Base-by-base conservation (phyloP, 768 basidiomycete genomes). In the Suillus alpinus region DNA sequence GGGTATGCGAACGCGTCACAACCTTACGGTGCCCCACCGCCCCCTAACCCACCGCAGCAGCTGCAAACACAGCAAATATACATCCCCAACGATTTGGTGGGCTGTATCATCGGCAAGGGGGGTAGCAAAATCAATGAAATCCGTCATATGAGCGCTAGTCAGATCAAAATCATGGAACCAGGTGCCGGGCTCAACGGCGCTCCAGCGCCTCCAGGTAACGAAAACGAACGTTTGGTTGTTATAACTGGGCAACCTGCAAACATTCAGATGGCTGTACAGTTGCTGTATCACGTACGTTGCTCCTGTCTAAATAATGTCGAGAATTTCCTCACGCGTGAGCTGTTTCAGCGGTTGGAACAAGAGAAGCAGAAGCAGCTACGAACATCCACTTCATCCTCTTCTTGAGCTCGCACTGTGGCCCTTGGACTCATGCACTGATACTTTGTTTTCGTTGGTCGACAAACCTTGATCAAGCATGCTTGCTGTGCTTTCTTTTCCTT, bases 51-150 rank as follows among this genome's bases (percentile, higher is more conserved):
- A 32, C 83, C 86, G 5, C 84, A 84, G 67, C 89, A 91, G 71
- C 75, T 95, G 58, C 94, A 97, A 75, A 97, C 94, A 4, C 97
- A 99, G 71, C 94, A 98, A 73, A 97, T 99, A 63, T 99, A 91
- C 73, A 97, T 99, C 65, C 97, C 97, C 7, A 98, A 98, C 71
- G 94, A 97, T 69, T 83, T 98, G 31, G 97, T 99, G 26, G 96
- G 94, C 12, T 93, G 91, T 64, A 94, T 99, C 76, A 99, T 99
- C 67, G 97, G 97, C 46, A 98, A 98, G 75, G 96, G 93, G 20
- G 97, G 97, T 10, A 88, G 89, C 72, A 99, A 98, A 78, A 99
- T 99, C 80, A 98, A 98, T 69, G 97, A 99, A 77, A 97, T 99
- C 64, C 84, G 97, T 66, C 88, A 94, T 65, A 91, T 94, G 85